Evolutionary conservation across 345 rosid genomes (phyloP), one percentile per base, ranked within the genome.

Genomic region (Laguncularia racemosa): DNA sequence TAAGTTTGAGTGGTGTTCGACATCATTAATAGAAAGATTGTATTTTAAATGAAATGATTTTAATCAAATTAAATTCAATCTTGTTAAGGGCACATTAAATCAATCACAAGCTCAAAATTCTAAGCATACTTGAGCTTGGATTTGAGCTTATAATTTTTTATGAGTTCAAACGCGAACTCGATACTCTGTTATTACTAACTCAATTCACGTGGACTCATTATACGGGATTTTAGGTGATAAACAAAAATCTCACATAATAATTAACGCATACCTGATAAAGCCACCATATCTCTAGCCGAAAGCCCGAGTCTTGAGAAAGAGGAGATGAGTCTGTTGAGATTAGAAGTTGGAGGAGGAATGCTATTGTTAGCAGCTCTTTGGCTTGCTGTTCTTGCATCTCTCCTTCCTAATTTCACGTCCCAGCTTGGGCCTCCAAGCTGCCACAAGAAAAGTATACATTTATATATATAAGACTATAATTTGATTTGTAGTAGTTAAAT

Each of bases 391-490:
- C 68, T 77, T 0, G 93, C 76, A 62, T 92, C 98, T 76, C 96
- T 81, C 69, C 96, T 81, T 67, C 96, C 98, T 14, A 92, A 76
- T 65, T 89, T 86, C 44, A 92, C 96, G 48, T 73, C 53, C 96
- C 96, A 92, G 14, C 9, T 67, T 0, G 87, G 96, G 3, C 96
- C 96, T 67, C 93, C 93, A 48, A 88, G 90, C 96, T 92, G 48
- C 47, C 54, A 56, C 11, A 33, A 33, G 11, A 33, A n/a, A 33
- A 33, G 11, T 33, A 33, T 33, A 6, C 40, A 33, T n/a, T n/a
- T 6, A 26, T 6, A 26, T 9, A 33, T 1, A 33, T 7, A 33
- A 33, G 40, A 33, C 40, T 48, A 17, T 48, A 4, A 0, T 48
- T 48, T 15, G 50, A 48, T 48, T 12, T 48, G 19, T 3, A 48